Conservation (phyloP, 257 asterid genomes). For the Primulina eburnea region DNA sequence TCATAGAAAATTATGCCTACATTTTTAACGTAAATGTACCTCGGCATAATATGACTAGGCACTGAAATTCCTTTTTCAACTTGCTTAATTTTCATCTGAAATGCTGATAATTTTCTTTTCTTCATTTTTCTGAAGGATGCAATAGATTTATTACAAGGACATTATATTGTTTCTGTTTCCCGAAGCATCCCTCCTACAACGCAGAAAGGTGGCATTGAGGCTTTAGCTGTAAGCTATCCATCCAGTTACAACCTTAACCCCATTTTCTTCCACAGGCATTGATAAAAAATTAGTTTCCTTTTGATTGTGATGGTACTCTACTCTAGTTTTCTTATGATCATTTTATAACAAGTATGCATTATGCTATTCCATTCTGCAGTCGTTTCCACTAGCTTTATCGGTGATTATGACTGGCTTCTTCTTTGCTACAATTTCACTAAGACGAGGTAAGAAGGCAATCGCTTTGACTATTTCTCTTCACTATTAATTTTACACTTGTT, state of each 20-base stretch:
- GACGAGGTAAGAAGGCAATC: slow-evolving; percentile 55
- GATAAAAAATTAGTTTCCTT: not conserved
- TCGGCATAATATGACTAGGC: not conserved
- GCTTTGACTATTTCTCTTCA: not conserved
- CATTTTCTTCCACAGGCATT: not conserved
- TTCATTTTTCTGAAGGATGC: slow-evolving; percentile 61
- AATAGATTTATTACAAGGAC: slow-evolving; percentile 78
- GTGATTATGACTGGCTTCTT: slow-evolving; percentile 59
- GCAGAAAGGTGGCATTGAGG: slow-evolving; percentile 55
- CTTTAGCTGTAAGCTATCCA: slow-evolving; percentile 61
- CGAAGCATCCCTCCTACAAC: slow-evolving; percentile 62
- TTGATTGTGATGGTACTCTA: slow-evolving; percentile 10
- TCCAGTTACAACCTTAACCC: not conserved
- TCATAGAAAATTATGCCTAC: not conserved
- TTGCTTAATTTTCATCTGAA: slow-evolving; percentile 9
- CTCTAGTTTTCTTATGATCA: slow-evolving; percentile 7
- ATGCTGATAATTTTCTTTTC: slow-evolving; percentile 22
- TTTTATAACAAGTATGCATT: slow-evolving; percentile 6
- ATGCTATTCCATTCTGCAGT: slow-evolving; percentile 46
- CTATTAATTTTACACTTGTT: not conserved
- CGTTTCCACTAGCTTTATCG: slow-evolving; percentile 68
- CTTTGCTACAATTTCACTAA: slow-evolving; percentile 54
- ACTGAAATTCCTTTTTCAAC: slow-evolving; percentile 5
- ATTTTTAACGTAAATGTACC: not conserved
- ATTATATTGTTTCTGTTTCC: slow-evolving; percentile 61